Conservation (phyloP, 768 basidiomycete species). For the Boletus barrowsii region DNA sequence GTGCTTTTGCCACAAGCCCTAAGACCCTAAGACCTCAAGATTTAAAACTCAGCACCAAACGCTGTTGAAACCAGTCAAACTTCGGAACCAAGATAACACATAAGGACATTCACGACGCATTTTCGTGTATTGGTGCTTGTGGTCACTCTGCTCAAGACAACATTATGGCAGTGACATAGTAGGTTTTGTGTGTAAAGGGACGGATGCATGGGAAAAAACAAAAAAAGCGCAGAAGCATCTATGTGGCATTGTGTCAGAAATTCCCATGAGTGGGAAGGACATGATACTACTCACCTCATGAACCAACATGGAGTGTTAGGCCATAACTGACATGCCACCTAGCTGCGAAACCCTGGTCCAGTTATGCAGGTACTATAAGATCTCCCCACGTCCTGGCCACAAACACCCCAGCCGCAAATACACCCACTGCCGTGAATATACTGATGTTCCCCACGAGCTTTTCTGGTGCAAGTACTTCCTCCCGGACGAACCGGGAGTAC, state of each 20-base stretch:
- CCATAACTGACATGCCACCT: not conserved
- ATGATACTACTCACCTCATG: constrained; percentile 5
- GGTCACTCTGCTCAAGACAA: constrained; percentile 16
- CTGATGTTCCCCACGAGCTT: constrained; percentile 74
- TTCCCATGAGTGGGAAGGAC: not conserved
- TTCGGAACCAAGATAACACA: constrained; percentile 4
- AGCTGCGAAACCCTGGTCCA: not conserved
- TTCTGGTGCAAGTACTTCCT: constrained; percentile 69
- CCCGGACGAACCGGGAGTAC: constrained; percentile 53
- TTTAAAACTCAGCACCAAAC: constrained; percentile 10
- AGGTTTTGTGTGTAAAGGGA: constrained; percentile 14
- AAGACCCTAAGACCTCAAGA: not conserved
- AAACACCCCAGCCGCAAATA: constrained; percentile 71
- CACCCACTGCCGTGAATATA: constrained; percentile 57
- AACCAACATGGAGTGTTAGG: not conserved
- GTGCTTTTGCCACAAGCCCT: not conserved
- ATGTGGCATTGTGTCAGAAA: not conserved
- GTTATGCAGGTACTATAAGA: constrained; percentile 62
- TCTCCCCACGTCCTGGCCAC: constrained; percentile 77
- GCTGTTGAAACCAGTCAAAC: constrained; percentile 10
- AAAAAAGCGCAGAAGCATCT: constrained; percentile 2
- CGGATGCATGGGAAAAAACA: not conserved
- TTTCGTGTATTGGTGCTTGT: constrained; percentile 15
- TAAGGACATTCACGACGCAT: constrained; percentile 12
- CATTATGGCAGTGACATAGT: constrained; percentile 19